Evolutionary conservation across 306 rosid genomes (phyloP).

Genomic region (Argentina anserina): DNA sequence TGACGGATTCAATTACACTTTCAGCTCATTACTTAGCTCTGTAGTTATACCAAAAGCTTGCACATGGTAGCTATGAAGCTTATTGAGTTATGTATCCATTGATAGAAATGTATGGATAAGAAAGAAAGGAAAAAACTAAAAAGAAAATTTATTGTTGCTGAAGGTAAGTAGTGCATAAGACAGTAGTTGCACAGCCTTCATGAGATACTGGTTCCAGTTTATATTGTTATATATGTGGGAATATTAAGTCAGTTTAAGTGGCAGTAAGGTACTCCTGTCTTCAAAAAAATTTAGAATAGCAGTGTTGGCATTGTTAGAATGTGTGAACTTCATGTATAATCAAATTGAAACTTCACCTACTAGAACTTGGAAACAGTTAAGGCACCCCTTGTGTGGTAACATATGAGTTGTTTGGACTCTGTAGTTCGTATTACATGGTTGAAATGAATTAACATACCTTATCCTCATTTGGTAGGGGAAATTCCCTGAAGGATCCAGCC

Average conservation of each 20-base stretch:
- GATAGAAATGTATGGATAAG: neutral
- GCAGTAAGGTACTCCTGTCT: neutral
- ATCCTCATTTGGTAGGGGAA: slow-evolving; percentile 50
- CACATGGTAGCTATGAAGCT: no score
- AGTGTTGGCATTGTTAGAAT: neutral
- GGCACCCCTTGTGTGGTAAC: neutral
- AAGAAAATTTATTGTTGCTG: neutral
- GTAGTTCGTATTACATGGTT: neutral
- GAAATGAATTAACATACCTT: slow-evolving; percentile 17
- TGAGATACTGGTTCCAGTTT: neutral
- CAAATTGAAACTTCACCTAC: neutral
- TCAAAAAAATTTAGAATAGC: neutral
- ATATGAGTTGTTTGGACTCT: neutral
- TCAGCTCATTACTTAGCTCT: neutral
- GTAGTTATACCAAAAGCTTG: neutral
- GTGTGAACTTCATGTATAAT: neutral
- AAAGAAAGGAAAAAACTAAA: neutral
- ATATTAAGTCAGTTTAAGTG: neutral
- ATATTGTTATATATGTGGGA: neutral
- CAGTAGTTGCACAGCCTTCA: neutral
- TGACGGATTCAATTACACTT: no score
- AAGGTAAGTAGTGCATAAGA: neutral
- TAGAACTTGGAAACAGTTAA: no score
- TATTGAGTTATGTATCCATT: neutral
- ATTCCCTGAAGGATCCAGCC: slow-evolving; percentile 81